Evolutionary conservation across 2,329 filamentous ascomycete genomes (phyloP).

Genomic region (Alternaria viburni): DNA sequence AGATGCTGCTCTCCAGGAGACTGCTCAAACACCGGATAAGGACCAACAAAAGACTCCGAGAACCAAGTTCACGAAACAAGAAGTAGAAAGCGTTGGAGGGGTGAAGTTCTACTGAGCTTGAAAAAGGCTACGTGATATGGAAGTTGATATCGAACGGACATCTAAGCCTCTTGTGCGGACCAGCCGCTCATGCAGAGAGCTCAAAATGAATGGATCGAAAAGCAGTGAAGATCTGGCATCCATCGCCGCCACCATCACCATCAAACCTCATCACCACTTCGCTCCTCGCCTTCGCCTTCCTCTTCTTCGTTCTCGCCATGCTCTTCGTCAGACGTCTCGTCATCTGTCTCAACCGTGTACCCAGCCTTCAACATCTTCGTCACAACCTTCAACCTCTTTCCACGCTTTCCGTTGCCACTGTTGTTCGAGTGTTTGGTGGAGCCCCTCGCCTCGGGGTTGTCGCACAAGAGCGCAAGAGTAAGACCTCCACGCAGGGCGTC

Average conservation of each 20-base stretch:
- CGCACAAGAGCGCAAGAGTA: conserved; percentile 27
- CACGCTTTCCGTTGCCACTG: conserved; percentile 29
- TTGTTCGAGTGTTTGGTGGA: conserved; percentile 35
- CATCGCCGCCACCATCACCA: not conserved
- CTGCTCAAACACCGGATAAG: conserved; percentile 1
- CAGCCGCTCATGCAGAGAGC: not conserved
- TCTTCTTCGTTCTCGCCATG: not conserved
- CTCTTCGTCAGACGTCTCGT: not conserved
- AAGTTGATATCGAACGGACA: not conserved
- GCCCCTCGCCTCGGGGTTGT: conserved; percentile 31
- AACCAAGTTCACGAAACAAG: conserved; percentile 25
- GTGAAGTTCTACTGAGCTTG: conserved; percentile 40
- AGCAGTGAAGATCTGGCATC: not conserved
- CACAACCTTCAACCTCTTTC: conserved; percentile 11
- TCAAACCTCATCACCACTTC: not conserved
- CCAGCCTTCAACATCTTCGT: not conserved
- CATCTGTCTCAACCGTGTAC: not conserved
- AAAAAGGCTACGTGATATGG: not conserved
- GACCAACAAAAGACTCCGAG: conserved; percentile 39
- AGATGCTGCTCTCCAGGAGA: conserved; percentile 21
- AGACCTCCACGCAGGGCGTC: conserved; percentile 36
- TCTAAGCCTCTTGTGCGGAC: not conserved
- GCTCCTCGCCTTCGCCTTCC: not conserved
- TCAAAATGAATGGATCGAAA: not conserved
- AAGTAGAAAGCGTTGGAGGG: conserved; percentile 40